These are phyloP conservation scores for Boletellus emodensis DNA, from an alignment of 768 basidiomycete genomes.

Conservation along the genomic window DNA sequence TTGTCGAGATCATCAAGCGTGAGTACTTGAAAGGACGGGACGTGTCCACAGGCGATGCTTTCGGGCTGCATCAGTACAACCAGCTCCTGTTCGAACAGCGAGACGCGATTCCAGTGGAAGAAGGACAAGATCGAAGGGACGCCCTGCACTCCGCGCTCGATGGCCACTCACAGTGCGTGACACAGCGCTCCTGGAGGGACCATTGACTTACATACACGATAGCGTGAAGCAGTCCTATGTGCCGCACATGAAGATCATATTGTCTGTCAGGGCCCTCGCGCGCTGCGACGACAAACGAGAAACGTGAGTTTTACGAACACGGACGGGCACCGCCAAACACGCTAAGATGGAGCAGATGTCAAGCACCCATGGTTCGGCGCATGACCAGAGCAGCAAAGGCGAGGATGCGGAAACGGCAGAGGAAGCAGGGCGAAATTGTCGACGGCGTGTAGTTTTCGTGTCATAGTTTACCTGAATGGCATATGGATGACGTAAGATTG, in stretches of 20 bases:
- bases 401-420: slow-evolving; percentile 45
- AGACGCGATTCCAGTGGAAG: slow-evolving; percentile 26
- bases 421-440: slow-evolving; percentile 25
- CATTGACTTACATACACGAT: neutral
- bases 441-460: slow-evolving; percentile 14
- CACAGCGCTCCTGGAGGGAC: neutral
- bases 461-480: slow-evolving; percentile 8
- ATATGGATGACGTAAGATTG: slow-evolving; percentile 22
- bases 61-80: slow-evolving; percentile 76
- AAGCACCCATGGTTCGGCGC: slow-evolving; percentile 48
- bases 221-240: slow-evolving; percentile 55
- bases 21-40: slow-evolving; percentile 62
- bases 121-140: slow-evolving; percentile 31
- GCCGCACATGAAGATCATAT: slow-evolving; percentile 68
- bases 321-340: neutral
- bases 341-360: slow-evolving; percentile 44
- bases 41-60: slow-evolving; percentile 36
- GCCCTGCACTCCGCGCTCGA: slow-evolving; percentile 40
- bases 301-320: slow-evolving; percentile 32
- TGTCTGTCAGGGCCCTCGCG: slow-evolving; percentile 46
- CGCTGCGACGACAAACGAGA: slow-evolving; percentile 32
- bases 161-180: slow-evolving; percentile 58
- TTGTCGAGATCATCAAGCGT: slow-evolving; percentile 82
- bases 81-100: slow-evolving; percentile 49
- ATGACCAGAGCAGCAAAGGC: slow-evolving; percentile 56